A percentile compares a stretch with the other conserved stretches of the same genome.
Evolutionary conservation across 1,139 yeast genomes (phyloP).

Genomic region (Pichia sp.): DNA sequence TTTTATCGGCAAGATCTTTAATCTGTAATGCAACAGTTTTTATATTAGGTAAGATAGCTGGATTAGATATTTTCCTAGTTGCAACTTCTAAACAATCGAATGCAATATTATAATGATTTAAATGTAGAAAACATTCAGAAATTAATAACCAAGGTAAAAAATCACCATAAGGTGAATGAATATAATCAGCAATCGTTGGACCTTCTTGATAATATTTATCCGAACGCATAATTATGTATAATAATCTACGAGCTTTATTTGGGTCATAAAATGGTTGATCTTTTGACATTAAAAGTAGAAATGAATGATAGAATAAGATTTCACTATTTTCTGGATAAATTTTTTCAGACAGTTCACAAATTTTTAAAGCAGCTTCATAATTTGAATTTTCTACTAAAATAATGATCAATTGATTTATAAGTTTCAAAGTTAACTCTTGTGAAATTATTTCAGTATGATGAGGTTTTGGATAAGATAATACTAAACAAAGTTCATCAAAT

Average conservation of each 20-base stretch:
- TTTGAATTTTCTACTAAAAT: conserved; percentile 45
- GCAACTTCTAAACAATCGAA: conserved; percentile 14
- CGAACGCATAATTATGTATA: conserved; percentile 29
- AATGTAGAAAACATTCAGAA: conserved; percentile 42
- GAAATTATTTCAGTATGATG: conserved; percentile 29
- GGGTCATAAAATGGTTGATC: conserved; percentile 29
- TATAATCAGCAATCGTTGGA: conserved; percentile 4
- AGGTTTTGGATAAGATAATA: conserved; percentile 44
- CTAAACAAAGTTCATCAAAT: conserved; percentile 41
- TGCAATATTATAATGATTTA: conserved; percentile 3
- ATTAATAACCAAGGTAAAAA: conserved; percentile 54
- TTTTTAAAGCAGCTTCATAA: conserved; percentile 39
- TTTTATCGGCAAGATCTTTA: not conserved
- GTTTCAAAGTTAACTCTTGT: conserved; percentile 33
- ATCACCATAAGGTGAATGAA: conserved; percentile 21
- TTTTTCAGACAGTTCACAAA: conserved; percentile 41
- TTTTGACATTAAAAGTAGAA: conserved; percentile 34
- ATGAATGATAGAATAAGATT: conserved; percentile 41
- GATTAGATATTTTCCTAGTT: conserved; percentile 8
- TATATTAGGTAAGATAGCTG: conserved; percentile 7
- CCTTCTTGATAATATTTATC: conserved; percentile 12
- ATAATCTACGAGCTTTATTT: conserved; percentile 31
- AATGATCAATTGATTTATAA: conserved; percentile 47
- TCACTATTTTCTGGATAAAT: conserved; percentile 40
- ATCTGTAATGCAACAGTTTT: conserved; percentile 3